Evolutionary conservation across 108 stramenopile species (phyloP).

Genomic region (Fragilaria crotonensis): DNA sequence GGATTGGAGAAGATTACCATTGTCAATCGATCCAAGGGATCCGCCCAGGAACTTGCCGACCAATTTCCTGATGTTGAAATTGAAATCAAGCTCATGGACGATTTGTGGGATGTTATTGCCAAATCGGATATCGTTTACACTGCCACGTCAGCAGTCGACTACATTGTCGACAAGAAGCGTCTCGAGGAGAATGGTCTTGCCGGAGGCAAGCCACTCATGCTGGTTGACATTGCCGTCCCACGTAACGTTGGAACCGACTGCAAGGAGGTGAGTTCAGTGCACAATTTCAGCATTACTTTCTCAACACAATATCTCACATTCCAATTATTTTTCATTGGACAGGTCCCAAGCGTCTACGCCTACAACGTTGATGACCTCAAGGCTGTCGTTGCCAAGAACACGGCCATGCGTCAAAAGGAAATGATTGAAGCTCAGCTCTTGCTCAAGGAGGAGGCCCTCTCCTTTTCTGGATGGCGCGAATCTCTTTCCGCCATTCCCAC

Average conservation of each 20-base stretch:
- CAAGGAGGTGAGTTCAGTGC: conserved; percentile 43
- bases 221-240: conserved; percentile 98
- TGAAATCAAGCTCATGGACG: conserved; percentile 84
- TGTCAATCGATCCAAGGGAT: conserved; percentile 85
- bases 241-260: conserved; percentile 92
- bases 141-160: conserved; percentile 80
- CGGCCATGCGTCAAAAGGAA: conserved; percentile 92
- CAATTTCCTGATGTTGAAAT: conserved; percentile 91
- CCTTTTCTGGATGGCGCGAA: conserved; percentile 89
- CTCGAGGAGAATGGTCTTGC: conserved; percentile 76
- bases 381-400: conserved; percentile 95
- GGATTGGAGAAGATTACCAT: conserved; percentile 92
- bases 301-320: not conserved
- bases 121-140: conserved; percentile 94
- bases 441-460: conserved; percentile 77
- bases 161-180: conserved; percentile 71
- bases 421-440: conserved; percentile 96
- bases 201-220: conserved; percentile 78
- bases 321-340: conserved; percentile 2
- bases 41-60: conserved; percentile 77
- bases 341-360: conserved; percentile 73
- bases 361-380: conserved; percentile 99
- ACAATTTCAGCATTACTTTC: not conserved
- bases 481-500: conserved; percentile 94
- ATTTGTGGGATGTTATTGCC: conserved; percentile 85